Evolutionary conservation across 1,139 yeast species (phyloP).

Genomic region (Debaryomyces singareniensis): DNA sequence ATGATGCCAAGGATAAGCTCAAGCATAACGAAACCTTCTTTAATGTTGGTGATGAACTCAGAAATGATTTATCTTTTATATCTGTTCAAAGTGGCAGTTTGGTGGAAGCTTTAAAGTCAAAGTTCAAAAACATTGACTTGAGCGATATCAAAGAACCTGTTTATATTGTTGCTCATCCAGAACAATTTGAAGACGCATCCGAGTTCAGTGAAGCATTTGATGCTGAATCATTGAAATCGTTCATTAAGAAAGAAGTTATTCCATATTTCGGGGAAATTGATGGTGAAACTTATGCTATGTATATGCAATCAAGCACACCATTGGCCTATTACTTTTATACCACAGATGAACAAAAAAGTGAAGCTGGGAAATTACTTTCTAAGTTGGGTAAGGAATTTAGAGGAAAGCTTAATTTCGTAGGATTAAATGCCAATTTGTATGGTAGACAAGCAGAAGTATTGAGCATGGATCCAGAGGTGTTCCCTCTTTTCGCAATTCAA

Average conservation of each 20-base stretch:
- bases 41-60: slow-evolving; percentile 47
- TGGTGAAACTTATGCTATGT: slow-evolving; percentile 71
- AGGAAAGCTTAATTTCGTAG: slow-evolving; percentile 83
- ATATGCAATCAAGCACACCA: slow-evolving; percentile 70
- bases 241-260: slow-evolving; percentile 63
- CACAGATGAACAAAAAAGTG: slow-evolving; percentile 58
- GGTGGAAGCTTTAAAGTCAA: slow-evolving; percentile 18
- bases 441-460: slow-evolving; percentile 89
- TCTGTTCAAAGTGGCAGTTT: slow-evolving; percentile 41
- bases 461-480: slow-evolving; percentile 71
- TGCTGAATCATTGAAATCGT: slow-evolving; percentile 38
- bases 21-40: slow-evolving; percentile 42
- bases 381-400: slow-evolving; percentile 68
- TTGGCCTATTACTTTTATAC: slow-evolving; percentile 84
- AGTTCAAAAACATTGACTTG: slow-evolving; percentile 15
- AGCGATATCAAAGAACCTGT: slow-evolving; percentile 18
- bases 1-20: slow-evolving; percentile 12
- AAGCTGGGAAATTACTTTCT: slow-evolving; percentile 44
- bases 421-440: slow-evolving; percentile 71
- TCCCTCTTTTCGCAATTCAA: slow-evolving; percentile 91
- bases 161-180: slow-evolving; percentile 35
- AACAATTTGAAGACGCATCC: slow-evolving; percentile 24
- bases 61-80: slow-evolving; percentile 60
- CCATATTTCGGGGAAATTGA: slow-evolving; percentile 90
- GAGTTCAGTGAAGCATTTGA: slow-evolving; percentile 15